Evolutionary conservation across 352 stramenopile species (phyloP), one percentile per base, ranked within the genome.

Genomic region (Thraustochytrium sp.): DNA sequence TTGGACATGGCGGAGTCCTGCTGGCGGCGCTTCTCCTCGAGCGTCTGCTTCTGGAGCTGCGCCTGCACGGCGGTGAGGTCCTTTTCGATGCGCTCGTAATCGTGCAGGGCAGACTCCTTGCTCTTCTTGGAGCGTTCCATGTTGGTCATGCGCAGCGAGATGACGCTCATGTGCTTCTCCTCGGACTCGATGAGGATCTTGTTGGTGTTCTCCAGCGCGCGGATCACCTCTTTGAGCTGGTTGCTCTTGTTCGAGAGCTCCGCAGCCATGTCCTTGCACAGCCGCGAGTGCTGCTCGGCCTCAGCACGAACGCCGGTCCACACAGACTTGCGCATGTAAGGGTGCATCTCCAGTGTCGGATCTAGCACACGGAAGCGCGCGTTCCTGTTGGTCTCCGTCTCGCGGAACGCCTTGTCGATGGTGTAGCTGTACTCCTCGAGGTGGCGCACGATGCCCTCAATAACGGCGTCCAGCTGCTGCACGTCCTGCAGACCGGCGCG

Each of bases 41-140:
- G 48, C 8, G 1, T 80, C 5, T 80, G 68, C 13, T 29, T n/a
- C 46, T 80, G 48, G 11, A 80, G 9, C 34, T 51, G 68, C 26
- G 18, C 68, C 31, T 80, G 68, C 31, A 80, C 40, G n/a, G 42
- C 26, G 21, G 18, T 26, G 26, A 80, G 63, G 23, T 26, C 18
- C n/a, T 9, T 46, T 51, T 80, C 68, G 1, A 80, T 51, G 46
- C 11, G 3, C 18, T 37, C 26, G 37, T 29, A 80, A 3, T 80
- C 48, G 21, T 65, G 40, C 29, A 26, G 34, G 38, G 68, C 68
- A 23, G 13, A 21, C 42, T 75, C 42, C 53, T 80, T 80, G 48
- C 51, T 18, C 53, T 75, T 80, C 53, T 80, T 80, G 11, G 68
- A 46, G 5, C 34, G 5, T 44, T 80, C 68, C 68, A 80, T 80